These are phyloP conservation scores for Monascus ruber DNA, from an alignment of 2,329 filamentous ascomycete genomes.

Conservation along the genomic window DNA sequence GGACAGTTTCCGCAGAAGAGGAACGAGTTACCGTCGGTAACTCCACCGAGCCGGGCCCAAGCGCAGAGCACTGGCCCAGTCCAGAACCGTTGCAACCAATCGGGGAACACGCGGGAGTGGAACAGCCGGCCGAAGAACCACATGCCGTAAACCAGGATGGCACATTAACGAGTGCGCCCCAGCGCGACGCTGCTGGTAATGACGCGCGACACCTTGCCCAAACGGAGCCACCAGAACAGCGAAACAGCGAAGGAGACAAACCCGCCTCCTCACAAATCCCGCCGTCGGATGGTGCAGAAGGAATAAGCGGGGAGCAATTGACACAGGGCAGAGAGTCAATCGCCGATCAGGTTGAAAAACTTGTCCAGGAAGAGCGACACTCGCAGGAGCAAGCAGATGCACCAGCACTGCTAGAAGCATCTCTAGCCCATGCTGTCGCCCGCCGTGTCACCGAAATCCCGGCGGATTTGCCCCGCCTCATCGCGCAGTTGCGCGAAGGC, in stretches of 20 bases:
- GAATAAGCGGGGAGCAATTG: conserved; percentile 3
- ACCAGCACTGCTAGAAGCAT: conserved; percentile 2
- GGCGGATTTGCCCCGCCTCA: conserved; percentile 4
- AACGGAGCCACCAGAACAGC: conserved; percentile 4
- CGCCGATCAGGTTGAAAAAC: conserved; percentile 5
- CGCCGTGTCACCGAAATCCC: conserved; percentile 6
- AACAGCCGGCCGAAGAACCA: conserved; percentile 5
- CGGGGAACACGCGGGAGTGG: conserved; percentile 3
- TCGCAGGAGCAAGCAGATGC: conserved; percentile 2
- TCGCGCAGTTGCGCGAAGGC: conserved; percentile 5
- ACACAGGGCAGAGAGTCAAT: conserved; percentile 3
- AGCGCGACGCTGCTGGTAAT: conserved; percentile 5
- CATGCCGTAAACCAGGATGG: conserved; percentile 2
- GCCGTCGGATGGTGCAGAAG: conserved; percentile 3
- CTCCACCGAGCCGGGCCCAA: conserved; percentile 3
- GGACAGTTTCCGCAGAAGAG: conserved; percentile 2
- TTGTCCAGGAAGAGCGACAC: conserved; percentile 3
- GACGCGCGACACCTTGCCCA: conserved; percentile 4
- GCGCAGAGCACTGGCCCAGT: conserved; percentile 3
- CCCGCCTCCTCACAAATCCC: conserved; percentile 3
- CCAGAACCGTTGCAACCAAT: conserved; percentile 5
- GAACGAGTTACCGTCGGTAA: conserved; percentile 4
- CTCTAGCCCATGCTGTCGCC: conserved; percentile 4
- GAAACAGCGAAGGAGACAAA: conserved; percentile 4
- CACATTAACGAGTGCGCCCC: conserved; percentile 5